phyloP scores from a whole-genome alignment of 306 rosid species.

The Prunus fruticosa region DNA sequence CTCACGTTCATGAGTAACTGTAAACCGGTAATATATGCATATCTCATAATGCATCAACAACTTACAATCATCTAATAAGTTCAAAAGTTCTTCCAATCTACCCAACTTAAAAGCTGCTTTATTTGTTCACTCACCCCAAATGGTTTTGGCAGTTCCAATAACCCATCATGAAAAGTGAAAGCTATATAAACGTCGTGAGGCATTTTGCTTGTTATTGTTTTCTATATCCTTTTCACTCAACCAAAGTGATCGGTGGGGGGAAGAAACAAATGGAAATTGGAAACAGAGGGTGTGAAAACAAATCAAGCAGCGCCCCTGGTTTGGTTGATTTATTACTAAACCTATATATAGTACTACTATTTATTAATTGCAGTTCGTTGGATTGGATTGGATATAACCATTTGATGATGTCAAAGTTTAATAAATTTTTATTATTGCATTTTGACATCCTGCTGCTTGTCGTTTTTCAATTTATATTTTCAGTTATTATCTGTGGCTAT shows the following conservation, averaged over 20 bases:
- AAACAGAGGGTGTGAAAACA: not conserved
- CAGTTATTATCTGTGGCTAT: not conserved
- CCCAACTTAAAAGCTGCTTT: no score
- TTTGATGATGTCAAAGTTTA: not conserved
- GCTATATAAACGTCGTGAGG: not conserved
- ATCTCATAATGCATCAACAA: no score
- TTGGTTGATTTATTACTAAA: not conserved
- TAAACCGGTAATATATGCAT: no score
- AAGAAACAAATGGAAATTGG: not conserved
- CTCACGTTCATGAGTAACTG: no score
- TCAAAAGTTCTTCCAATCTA: no score
- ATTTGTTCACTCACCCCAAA: no score
- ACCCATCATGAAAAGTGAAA: conserved; percentile 1
- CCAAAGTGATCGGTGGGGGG: not conserved
- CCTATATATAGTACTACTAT: not conserved
- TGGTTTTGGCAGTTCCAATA: not conserved
- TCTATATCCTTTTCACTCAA: not conserved
- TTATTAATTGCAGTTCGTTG: not conserved
- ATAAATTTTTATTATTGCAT: not conserved
- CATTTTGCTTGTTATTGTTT: not conserved
- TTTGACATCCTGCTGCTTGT: not conserved
- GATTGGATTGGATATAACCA: not conserved
- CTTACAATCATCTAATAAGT: no score
- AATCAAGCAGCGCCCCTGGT: conserved; percentile 17
- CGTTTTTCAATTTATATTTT: no score